A percentile compares a stretch with the other conserved stretches of the same genome.
Evolutionary conservation across 352 stramenopile species (phyloP).

Genomic region (Phytophthora pseudosyringae): DNA sequence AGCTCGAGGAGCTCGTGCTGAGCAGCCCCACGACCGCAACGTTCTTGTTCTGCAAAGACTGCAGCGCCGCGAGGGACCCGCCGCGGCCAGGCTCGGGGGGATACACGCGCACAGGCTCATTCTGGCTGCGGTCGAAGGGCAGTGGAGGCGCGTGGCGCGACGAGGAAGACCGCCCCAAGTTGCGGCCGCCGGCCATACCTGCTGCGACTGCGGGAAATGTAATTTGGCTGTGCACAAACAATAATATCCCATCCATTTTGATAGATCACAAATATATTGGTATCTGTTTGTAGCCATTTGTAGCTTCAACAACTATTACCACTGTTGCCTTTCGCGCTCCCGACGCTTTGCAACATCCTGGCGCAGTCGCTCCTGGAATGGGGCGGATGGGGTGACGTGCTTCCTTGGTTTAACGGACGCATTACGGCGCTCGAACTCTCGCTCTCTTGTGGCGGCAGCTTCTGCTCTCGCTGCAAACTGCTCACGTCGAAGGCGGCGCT

Average conservation of each 20-base stretch:
- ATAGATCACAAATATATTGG: not conserved
- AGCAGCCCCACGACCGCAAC: conserved; percentile 61
- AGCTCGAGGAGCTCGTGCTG: conserved; percentile 43
- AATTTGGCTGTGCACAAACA: not conserved
- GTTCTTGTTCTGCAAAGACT: conserved; percentile 51
- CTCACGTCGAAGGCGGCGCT: conserved; percentile 43
- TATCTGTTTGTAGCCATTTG: conserved; percentile 2
- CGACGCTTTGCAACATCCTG: conserved; percentile 55
- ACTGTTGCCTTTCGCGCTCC: conserved; percentile 26
- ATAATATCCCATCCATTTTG: too few species aligned
- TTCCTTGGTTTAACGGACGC: conserved; percentile 8
- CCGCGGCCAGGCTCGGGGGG: conserved; percentile 38
- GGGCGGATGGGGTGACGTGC: conserved; percentile 9
- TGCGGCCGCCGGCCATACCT: conserved; percentile 16
- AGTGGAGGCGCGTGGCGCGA: conserved; percentile 21
- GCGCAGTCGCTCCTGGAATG: conserved; percentile 57
- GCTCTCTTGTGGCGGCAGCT: conserved; percentile 16
- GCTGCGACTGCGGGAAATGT: not conserved
- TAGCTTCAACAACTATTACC: conserved; percentile 10
- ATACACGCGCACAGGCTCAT: conserved; percentile 68
- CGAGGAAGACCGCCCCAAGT: not conserved
- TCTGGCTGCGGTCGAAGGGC: conserved; percentile 43
- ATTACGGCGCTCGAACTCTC: conserved; percentile 19
- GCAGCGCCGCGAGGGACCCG: conserved; percentile 27
- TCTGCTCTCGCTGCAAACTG: conserved; percentile 34